A percentile compares a stretch with the other conserved stretches of the same genome.
phyloP scores from a whole-genome alignment of 2,329 filamentous ascomycete genomes.

The Alternaria arborescens region DNA sequence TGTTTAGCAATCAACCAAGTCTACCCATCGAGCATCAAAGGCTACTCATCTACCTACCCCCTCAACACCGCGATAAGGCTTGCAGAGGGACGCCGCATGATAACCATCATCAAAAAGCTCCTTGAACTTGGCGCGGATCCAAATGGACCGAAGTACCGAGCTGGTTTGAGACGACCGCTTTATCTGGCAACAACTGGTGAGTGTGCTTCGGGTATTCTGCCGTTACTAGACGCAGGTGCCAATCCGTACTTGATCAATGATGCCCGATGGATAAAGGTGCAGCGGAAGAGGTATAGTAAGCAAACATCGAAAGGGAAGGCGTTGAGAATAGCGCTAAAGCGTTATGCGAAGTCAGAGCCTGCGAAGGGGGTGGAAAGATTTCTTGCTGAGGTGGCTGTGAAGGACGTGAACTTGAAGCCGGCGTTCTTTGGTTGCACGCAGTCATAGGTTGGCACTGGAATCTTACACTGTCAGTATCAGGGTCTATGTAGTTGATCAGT shows the following conservation, averaged over 20 bases:
- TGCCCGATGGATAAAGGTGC: rapidly evolving
- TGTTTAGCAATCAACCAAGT: background rate
- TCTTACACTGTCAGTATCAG: too few species aligned
- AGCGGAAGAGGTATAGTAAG: background rate
- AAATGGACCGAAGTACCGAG: background rate
- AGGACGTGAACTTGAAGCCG: background rate
- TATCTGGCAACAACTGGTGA: rapidly evolving
- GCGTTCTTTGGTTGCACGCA: rapidly evolving
- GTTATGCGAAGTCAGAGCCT: too few species aligned
- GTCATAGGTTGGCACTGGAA: too few species aligned
- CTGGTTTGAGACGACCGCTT: background rate
- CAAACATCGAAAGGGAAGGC: background rate
- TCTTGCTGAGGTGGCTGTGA: background rate
- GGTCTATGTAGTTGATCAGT: background rate
- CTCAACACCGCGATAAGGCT: background rate
- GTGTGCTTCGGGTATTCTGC: too few species aligned
- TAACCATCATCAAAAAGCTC: background rate
- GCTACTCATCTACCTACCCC: background rate
- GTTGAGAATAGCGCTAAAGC: background rate
- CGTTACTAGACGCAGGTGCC: background rate
- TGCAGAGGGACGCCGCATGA: rapidly evolving
- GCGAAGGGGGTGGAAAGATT: background rate
- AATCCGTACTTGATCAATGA: background rate
- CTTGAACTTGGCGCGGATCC: background rate
- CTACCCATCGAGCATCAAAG: rapidly evolving